Conservation (phyloP, 805 yeast species). For the Blastobotrys peoriensis region DNA sequence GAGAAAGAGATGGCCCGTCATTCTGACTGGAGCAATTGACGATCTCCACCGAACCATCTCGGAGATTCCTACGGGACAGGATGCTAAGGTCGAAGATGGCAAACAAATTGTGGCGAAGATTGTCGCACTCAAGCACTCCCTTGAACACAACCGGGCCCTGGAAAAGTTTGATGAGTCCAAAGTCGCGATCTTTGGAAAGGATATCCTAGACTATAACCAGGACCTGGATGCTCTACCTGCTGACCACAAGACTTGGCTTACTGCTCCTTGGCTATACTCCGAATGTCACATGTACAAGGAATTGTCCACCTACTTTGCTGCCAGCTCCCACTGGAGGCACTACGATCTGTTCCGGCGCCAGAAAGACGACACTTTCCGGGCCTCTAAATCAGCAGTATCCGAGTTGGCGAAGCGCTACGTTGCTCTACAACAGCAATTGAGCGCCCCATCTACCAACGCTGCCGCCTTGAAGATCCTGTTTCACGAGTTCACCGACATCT, state of each 20-base stretch:
- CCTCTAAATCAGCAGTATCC: constrained; percentile 69
- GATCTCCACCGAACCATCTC: constrained; percentile 46
- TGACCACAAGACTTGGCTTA: constrained; percentile 54
- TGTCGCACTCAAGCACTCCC: constrained; percentile 33
- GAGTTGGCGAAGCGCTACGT: constrained; percentile 69
- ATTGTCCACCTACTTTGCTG: constrained; percentile 27
- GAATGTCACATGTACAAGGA: constrained; percentile 80
- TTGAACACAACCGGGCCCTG: constrained; percentile 36
- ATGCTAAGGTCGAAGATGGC: constrained; percentile 40
- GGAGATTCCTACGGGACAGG: constrained; percentile 15
- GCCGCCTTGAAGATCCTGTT: constrained; percentile 54
- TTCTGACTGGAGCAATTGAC: constrained; percentile 58
- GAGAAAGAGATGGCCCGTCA: constrained; percentile 79
- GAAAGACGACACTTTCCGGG: constrained; percentile 68
- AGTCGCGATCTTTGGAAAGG: constrained; percentile 29
- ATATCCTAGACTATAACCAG: constrained; percentile 55
- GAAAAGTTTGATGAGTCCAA: constrained; percentile 36
- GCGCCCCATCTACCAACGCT: constrained; percentile 15
- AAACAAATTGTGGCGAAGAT: constrained; percentile 38
- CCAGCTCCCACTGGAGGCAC: constrained; percentile 37
- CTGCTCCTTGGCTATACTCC: constrained; percentile 85
- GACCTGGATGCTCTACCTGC: constrained; percentile 34
- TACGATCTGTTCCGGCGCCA: constrained; percentile 71
- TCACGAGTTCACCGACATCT: constrained; percentile 77
- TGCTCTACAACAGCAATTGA: constrained; percentile 32